phyloP scores from a whole-genome alignment of 2,329 filamentous ascomycete species.

The Teratosphaeria zuluensis region DNA sequence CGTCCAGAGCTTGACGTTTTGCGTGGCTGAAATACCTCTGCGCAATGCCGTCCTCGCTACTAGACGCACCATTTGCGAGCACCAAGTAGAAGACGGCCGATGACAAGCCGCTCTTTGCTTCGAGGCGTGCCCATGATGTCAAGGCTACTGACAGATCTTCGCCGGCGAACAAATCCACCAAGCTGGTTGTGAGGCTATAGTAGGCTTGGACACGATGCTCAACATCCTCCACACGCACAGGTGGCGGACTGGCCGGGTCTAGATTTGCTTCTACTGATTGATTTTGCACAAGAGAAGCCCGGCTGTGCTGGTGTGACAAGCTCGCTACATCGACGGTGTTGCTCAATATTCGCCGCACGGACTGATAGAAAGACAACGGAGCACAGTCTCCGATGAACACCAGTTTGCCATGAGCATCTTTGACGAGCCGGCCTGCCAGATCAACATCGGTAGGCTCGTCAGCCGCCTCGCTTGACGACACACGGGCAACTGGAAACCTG shows the following conservation, averaged over 20 bases:
- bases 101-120: background rate
- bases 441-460: background rate
- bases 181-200: slow-evolving; percentile 36
- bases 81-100: slow-evolving; percentile 39
- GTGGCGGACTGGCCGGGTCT: background rate
- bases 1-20: slow-evolving; percentile 34
- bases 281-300: slow-evolving; percentile 1
- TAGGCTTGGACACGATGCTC: slow-evolving; percentile 27
- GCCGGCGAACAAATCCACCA: slow-evolving; percentile 41
- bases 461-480: background rate
- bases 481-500: background rate
- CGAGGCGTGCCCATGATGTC: slow-evolving; percentile 16
- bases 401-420: slow-evolving; percentile 41
- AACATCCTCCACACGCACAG: background rate
- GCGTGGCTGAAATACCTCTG: slow-evolving; percentile 41
- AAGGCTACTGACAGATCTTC: slow-evolving; percentile 21
- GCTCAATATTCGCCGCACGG: slow-evolving; percentile 41
- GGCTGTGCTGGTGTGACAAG: slow-evolving; percentile 7
- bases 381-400: slow-evolving; percentile 48
- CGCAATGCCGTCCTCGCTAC: slow-evolving; percentile 31
- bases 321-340: slow-evolving; percentile 33
- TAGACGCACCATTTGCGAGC: slow-evolving; percentile 41
- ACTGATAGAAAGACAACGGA: slow-evolving; percentile 44
- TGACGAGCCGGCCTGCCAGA: background rate
- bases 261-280: background rate